phyloP scores from a whole-genome alignment of 768 basidiomycete species.

The Hygrophoropsis aurantiaca region DNA sequence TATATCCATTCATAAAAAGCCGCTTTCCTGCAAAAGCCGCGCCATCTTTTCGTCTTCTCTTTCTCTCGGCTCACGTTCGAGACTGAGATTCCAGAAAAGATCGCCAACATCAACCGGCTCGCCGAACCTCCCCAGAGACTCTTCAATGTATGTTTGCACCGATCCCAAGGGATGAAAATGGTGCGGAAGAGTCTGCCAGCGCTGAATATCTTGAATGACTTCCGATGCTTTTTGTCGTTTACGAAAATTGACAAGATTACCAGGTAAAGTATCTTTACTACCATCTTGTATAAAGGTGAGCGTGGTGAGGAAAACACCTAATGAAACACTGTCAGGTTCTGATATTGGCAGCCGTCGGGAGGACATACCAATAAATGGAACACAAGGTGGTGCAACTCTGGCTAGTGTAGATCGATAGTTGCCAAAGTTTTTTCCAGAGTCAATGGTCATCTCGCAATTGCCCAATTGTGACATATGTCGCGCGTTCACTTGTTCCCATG shows the following conservation, averaged over 20 bases:
- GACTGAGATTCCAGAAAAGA: slow-evolving; percentile 80
- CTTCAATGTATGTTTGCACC: slow-evolving; percentile 76
- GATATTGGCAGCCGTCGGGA: background rate
- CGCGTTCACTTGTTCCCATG: slow-evolving; percentile 86
- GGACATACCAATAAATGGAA: slow-evolving; percentile 88
- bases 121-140: slow-evolving; percentile 69
- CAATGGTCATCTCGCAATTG: slow-evolving; percentile 85
- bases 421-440: slow-evolving; percentile 91
- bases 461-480: slow-evolving; percentile 73
- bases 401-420: slow-evolving; percentile 87
- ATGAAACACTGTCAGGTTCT: slow-evolving; percentile 3
- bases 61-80: slow-evolving; percentile 90
- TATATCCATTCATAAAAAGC: slow-evolving; percentile 59
- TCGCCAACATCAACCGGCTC: slow-evolving; percentile 71
- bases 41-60: slow-evolving; percentile 98
- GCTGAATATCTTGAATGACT: slow-evolving; percentile 94
- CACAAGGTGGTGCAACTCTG: slow-evolving; percentile 85
- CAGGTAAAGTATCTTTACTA: slow-evolving; percentile 79
- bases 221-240: slow-evolving; percentile 96
- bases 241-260: slow-evolving; percentile 87
- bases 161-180: slow-evolving; percentile 70
- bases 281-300: slow-evolving; percentile 99
- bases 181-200: slow-evolving; percentile 91
- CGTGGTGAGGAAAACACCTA: slow-evolving; percentile 94
- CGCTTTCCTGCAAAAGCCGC: slow-evolving; percentile 81